Evolutionary conservation across 1,284 basidiomycete genomes (phyloP).

Genomic region (Gastroboletus turbinatus): DNA sequence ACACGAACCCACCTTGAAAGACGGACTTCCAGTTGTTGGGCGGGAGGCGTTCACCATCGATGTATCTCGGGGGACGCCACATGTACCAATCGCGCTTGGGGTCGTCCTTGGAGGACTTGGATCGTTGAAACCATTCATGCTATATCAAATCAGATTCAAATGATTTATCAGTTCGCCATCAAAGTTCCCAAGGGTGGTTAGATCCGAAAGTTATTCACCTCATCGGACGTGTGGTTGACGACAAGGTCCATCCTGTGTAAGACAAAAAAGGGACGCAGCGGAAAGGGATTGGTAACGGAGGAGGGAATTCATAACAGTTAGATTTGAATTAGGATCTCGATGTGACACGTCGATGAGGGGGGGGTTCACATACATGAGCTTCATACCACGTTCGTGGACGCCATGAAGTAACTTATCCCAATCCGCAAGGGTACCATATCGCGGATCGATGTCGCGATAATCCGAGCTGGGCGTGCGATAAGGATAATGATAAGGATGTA

Average conservation of each 20-base stretch:
- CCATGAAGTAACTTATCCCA: slow-evolving; percentile 64
- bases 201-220: slow-evolving; percentile 38
- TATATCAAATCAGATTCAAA: slow-evolving; percentile 20
- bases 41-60: slow-evolving; percentile 51
- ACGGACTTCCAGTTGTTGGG: slow-evolving; percentile 75
- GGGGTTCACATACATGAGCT: slow-evolving; percentile 52
- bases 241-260: slow-evolving; percentile 76
- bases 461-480: slow-evolving; percentile 47
- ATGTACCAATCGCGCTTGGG: slow-evolving; percentile 76
- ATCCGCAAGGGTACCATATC: slow-evolving; percentile 73
- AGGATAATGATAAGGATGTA: slow-evolving; percentile 11
- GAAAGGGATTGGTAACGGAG: neutral
- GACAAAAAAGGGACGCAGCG: slow-evolving; percentile 4
- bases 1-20: slow-evolving; percentile 52
- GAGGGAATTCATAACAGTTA: slow-evolving; percentile 1
- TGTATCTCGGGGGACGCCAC: slow-evolving; percentile 64
- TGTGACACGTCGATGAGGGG: slow-evolving; percentile 8
- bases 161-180: slow-evolving; percentile 1
- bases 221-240: slow-evolving; percentile 78
- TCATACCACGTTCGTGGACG: slow-evolving; percentile 66
- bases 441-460: slow-evolving; percentile 70
- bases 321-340: slow-evolving; percentile 8
- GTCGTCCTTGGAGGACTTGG: slow-evolving; percentile 54
- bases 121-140: slow-evolving; percentile 76
- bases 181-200: neutral